phyloP scores from a whole-genome alignment of 2,329 filamentous ascomycete species.

The Stemphylium beticola region DNA sequence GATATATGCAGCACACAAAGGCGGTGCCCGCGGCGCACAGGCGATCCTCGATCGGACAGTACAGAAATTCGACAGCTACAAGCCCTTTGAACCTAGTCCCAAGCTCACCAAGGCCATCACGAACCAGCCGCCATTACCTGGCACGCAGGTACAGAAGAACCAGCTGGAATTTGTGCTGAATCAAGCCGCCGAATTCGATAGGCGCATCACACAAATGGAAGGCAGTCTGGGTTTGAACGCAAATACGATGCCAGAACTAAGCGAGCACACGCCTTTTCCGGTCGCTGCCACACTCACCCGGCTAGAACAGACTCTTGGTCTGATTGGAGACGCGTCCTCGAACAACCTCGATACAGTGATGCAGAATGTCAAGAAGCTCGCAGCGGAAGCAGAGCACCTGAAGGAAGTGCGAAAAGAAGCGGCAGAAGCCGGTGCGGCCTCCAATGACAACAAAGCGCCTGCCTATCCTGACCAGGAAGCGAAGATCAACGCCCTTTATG shows the following conservation, averaged over 20 bases:
- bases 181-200: conserved; percentile 87
- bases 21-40: conserved; percentile 45
- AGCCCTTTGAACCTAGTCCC: conserved; percentile 34
- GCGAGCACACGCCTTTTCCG: conserved; percentile 59
- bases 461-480: conserved; percentile 72
- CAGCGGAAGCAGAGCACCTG: conserved; percentile 74
- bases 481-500: conserved; percentile 92
- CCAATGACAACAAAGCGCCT: conserved; percentile 20
- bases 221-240: conserved; percentile 79
- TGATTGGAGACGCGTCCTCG: conserved; percentile 74
- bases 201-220: conserved; percentile 79
- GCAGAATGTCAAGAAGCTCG: conserved; percentile 71
- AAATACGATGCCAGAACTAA: conserved; percentile 68
- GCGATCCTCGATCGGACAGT: conserved; percentile 45
- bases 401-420: conserved; percentile 58
- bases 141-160: conserved; percentile 39
- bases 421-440: conserved; percentile 17
- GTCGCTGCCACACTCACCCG: conserved; percentile 82
- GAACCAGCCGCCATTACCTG: conserved; percentile 41
- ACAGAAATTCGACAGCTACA: conserved; percentile 43
- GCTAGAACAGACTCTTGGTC: conserved; percentile 79
- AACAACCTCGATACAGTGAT: conserved; percentile 75
- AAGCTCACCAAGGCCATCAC: conserved; percentile 38
- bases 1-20: conserved; percentile 58
- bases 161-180: conserved; percentile 68